Base-by-base conservation (phyloP, 306 rosid species). In the Boehmeria nivea region DNA sequence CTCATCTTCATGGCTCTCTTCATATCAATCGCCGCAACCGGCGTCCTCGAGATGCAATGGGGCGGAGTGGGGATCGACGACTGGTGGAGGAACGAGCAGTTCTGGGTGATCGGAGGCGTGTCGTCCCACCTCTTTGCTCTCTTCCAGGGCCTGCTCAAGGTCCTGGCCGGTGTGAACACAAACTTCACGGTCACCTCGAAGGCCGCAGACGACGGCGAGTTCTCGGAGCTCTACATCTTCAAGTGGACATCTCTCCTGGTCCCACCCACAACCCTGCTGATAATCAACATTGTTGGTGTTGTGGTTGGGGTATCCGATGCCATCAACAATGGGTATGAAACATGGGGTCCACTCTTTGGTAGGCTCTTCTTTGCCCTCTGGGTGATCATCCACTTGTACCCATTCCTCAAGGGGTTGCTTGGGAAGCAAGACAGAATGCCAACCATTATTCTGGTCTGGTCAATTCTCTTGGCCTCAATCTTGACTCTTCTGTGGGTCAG, bases 1-100 rank as follows among this genome's bases (percentile, higher is more conserved):
- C 33, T 91, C 24, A 65, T 91, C 56, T 91, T 91, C 76, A 91
- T 91, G 71, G 89, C 78, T 24, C 93, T 91, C 78, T 91, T 91
- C 82, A 66, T 87, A 54, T 91, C 95, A 21, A 91, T 91, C 12
- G 96, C 95, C 15, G 93, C 87, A 18, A 91, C 96, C 2, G 76
- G 99, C 60, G 79, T 91, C 66, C 93, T 87, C 2, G 96, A 91
- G 87, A 91, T 91, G 96, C 96, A 81, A 37, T 91, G 96, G 99
- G 99, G 99, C 4, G 89, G 89, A 36, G 94, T 91, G 2, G 74
- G 81, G 26, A 87, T 91, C 8, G 96, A 91, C 12, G 96, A 91
- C 61, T 91, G 96, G 99, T 91, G 96, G 99, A 84, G 96, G 61
- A 91, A 91, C 37, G 99, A 91, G 72, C 99, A 91, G 68, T 87